Percentiles rank a stretch among this genome's conserved stretches.
phyloP scores from a whole-genome alignment of 495 filamentous ascomycete genomes.

The Aspergillus leporis region DNA sequence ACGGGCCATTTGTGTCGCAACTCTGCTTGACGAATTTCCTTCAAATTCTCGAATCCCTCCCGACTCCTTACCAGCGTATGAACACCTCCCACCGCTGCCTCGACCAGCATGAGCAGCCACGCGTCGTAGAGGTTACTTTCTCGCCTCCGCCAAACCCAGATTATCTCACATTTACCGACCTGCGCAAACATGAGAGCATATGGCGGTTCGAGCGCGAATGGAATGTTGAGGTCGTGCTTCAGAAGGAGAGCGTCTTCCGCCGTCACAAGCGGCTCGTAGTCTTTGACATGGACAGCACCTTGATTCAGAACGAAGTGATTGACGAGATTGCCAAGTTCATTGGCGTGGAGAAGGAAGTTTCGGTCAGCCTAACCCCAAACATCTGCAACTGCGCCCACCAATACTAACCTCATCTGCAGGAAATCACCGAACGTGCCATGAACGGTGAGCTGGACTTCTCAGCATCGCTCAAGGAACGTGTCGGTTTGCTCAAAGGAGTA shows the following conservation, averaged over 20 bases:
- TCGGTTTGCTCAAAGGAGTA: conserved; percentile 77
- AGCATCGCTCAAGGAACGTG: conserved; percentile 73
- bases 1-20: conserved; percentile 74
- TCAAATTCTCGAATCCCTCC: conserved; percentile 70
- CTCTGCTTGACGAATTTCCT: conserved; percentile 82
- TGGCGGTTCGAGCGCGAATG: conserved; percentile 82
- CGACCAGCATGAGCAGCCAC: conserved; percentile 59
- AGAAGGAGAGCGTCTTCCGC: conserved; percentile 69
- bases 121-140: conserved; percentile 69
- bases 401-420: conserved; percentile 33
- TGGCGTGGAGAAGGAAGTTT: conserved; percentile 68
- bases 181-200: conserved; percentile 76
- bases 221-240: conserved; percentile 80
- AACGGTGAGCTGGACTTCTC: conserved; percentile 95
- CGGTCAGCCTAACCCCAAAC: conserved; percentile 36
- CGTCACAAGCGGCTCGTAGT: conserved; percentile 78
- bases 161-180: conserved; percentile 65
- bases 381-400: conserved; percentile 29
- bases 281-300: conserved; percentile 97
- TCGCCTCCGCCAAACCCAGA: conserved; percentile 65
- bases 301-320: conserved; percentile 95
- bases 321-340: conserved; percentile 86
- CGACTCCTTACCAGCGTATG: conserved; percentile 57
- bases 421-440: conserved; percentile 92
- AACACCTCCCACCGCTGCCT: conserved; percentile 72